phyloP scores from a whole-genome alignment of 106 monocot genomes.

The Triglochin maritima region DNA sequence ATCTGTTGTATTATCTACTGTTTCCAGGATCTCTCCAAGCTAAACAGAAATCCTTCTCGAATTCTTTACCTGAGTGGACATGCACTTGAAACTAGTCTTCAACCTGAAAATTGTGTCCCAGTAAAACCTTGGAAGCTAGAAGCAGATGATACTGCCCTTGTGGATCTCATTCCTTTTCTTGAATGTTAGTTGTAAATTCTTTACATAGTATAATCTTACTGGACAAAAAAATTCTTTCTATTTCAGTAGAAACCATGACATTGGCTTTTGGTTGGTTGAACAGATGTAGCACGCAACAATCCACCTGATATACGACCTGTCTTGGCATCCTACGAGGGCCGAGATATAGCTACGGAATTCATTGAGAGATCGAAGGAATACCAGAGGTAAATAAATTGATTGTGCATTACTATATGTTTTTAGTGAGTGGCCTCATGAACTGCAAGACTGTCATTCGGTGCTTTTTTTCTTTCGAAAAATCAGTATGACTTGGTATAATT shows the following conservation, averaged over 20 bases:
- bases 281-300: conserved; percentile 81
- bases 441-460: background rate
- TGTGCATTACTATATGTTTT: background rate
- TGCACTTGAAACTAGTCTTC: conserved; percentile 63
- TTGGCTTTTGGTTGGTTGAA: conserved; percentile 1
- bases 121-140: conserved; percentile 84
- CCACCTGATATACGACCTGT: conserved; percentile 89
- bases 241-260: background rate
- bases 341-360: conserved; percentile 76
- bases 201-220: too few relatives aligned
- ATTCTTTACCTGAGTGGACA: conserved; percentile 81
- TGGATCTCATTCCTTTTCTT: conserved; percentile 95
- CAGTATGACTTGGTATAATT: background rate
- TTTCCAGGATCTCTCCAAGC: conserved; percentile 79
- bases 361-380: conserved; percentile 86
- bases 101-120: conserved; percentile 75
- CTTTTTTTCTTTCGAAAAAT: background rate
- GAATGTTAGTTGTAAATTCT: conserved; percentile 48
- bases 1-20: too few relatives aligned
- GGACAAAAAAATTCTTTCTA: too few relatives aligned
- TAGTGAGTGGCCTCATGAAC: background rate
- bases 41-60: conserved; percentile 87
- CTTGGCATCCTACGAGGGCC: conserved; percentile 85
- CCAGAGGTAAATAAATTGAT: conserved; percentile 39
- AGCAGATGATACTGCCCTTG: conserved; percentile 78